These are phyloP conservation scores for Incumbomyces delicatus DNA, from an alignment of 2,329 filamentous ascomycete species.

Conservation along the genomic window DNA sequence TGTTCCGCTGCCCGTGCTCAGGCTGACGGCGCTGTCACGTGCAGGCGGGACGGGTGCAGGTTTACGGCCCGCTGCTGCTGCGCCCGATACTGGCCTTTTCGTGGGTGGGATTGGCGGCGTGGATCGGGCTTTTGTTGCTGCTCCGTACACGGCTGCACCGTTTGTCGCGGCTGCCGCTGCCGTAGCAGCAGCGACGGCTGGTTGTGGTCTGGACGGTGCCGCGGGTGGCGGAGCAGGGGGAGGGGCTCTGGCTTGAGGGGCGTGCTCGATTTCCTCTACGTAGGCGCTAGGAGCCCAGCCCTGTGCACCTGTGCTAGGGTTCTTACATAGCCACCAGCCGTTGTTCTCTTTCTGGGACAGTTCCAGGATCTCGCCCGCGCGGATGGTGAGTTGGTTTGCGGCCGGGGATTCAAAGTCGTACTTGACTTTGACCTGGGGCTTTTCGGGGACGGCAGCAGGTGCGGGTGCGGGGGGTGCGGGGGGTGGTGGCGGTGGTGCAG, in stretches of 20 bases:
- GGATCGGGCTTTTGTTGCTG: constrained; percentile 49
- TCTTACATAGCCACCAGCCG: constrained; percentile 94
- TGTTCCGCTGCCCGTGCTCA: constrained; percentile 42
- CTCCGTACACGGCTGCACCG: constrained; percentile 19
- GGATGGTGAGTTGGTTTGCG: constrained; percentile 74
- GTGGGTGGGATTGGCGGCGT: constrained; percentile 67
- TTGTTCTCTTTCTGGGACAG: constrained; percentile 93
- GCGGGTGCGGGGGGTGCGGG: constrained; percentile 59
- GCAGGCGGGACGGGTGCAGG: constrained; percentile 51
- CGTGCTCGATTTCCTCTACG: constrained; percentile 64
- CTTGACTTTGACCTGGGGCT: constrained; percentile 76
- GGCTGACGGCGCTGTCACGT: constrained; percentile 53
- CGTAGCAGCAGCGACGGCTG: constrained; percentile 43
- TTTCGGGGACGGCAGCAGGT: constrained; percentile 49
- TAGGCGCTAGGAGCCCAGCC: constrained; percentile 94
- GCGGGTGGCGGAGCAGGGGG: constrained; percentile 39
- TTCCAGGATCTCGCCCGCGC: constrained; percentile 70
- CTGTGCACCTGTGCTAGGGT: constrained; percentile 55
- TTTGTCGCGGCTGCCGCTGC: constrained; percentile 8
- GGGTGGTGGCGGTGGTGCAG: constrained; percentile 52
- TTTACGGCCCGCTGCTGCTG: constrained; percentile 50
- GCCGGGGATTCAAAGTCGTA: constrained; percentile 85
- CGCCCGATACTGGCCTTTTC: constrained; percentile 62
- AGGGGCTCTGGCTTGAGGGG: constrained; percentile 50
- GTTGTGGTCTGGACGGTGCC: constrained; percentile 43